Percentiles rank a stretch among this genome's conserved stretches.
phyloP scores from a whole-genome alignment of 257 asterid genomes.

The Craterostigma plantagineum region DNA sequence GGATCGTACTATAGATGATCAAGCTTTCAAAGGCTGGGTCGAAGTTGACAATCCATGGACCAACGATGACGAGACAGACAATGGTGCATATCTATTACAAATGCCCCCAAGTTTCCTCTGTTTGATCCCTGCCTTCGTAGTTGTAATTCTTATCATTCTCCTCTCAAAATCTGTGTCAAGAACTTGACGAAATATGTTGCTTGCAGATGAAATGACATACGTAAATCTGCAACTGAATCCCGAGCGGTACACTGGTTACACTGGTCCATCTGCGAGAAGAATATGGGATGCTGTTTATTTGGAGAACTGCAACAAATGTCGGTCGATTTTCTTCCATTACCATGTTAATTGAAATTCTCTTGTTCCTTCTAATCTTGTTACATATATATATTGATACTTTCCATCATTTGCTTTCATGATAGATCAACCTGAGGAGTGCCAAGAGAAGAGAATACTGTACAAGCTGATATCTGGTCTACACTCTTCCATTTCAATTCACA shows the following conservation, averaged over 20 bases:
- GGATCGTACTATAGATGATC: slow-evolving; percentile 43
- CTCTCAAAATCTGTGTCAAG: background rate
- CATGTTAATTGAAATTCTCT: background rate
- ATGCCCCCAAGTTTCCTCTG: background rate
- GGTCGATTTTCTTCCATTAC: slow-evolving; percentile 7
- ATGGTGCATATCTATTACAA: slow-evolving; percentile 18
- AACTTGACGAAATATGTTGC: slow-evolving; percentile 6
- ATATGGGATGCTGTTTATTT: slow-evolving; percentile 51
- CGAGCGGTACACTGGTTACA: slow-evolving; percentile 50
- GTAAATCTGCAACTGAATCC: slow-evolving; percentile 52
- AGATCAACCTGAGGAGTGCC: slow-evolving; percentile 51
- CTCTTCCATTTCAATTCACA: slow-evolving; percentile 59
- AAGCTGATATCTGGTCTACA: slow-evolving; percentile 70
- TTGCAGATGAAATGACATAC: slow-evolving; percentile 53
- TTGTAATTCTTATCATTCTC: background rate
- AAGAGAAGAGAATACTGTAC: slow-evolving; percentile 43
- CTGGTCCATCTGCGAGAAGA: slow-evolving; percentile 49
- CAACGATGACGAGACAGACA: slow-evolving; percentile 45
- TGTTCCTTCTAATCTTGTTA: background rate
- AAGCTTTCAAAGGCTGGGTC: slow-evolving; percentile 46
- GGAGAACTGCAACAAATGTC: slow-evolving; percentile 45
- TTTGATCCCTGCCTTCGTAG: background rate
- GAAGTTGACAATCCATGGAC: slow-evolving; percentile 65
- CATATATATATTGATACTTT: background rate
- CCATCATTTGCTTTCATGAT: slow-evolving; percentile 9